These are phyloP conservation scores for Porphyrellus cyaneotinctus DNA, from an alignment of 768 basidiomycete species.

Conservation along the genomic window DNA sequence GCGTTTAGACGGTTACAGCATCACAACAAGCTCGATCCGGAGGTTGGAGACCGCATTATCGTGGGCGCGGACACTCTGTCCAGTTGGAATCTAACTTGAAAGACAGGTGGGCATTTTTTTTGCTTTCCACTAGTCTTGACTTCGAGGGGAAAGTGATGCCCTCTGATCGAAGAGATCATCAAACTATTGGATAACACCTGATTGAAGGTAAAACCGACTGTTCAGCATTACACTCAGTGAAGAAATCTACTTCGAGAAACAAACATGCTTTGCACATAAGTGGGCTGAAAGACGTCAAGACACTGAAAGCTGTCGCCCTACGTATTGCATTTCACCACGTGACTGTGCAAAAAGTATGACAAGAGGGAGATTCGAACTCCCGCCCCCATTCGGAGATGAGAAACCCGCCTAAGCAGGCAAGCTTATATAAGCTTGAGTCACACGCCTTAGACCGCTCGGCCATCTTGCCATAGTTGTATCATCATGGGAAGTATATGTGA, in stretches of 20 bases:
- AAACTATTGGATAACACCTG: conserved; percentile 1
- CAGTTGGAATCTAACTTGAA: conserved; percentile 33
- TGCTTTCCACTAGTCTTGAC: not conserved
- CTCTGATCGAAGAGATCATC: conserved; percentile 6
- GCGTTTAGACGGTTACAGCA: conserved; percentile 24
- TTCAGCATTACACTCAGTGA: not conserved
- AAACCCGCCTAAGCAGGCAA: conserved; percentile 28
- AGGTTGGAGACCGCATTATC: conserved; percentile 27
- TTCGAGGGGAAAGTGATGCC: not conserved
- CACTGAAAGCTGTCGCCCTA: no score
- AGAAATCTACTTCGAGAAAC: no score
- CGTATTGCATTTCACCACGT: no score
- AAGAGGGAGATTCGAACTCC: conserved; percentile 36
- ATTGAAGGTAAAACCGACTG: conserved; percentile 5
- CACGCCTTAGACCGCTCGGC: conserved; percentile 63
- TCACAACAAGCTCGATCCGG: conserved; percentile 16
- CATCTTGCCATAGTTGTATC: conserved; percentile 40
- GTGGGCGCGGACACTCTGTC: conserved; percentile 35
- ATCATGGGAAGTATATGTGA: not conserved
- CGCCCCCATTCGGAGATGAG: conserved; percentile 32
- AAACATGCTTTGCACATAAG: no score
- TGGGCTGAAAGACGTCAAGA: no score
- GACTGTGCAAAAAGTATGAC: conserved; percentile 16
- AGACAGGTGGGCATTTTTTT: conserved; percentile 3
- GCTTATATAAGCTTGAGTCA: conserved; percentile 47